Evolutionary conservation across 2,329 filamentous ascomycete genomes (phyloP), one percentile per base, ranked within the genome.

Genomic region (Sporothrix globosa): DNA sequence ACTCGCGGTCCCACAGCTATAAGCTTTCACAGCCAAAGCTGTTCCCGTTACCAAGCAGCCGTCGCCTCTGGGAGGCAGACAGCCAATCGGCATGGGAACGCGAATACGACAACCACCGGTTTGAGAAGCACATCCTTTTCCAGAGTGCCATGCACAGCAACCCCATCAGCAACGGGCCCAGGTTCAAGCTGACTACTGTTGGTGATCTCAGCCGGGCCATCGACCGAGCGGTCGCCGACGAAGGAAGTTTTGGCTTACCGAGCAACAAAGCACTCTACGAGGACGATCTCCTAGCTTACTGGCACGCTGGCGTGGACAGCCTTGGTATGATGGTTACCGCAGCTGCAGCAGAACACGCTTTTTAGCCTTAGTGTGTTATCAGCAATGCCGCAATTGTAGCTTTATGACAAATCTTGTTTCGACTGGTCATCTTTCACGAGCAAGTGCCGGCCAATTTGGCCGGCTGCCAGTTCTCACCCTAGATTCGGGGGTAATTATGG

Each of bases 311-410:
- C 19, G 48, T 71, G 41, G 72, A 73, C 54, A 56, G 63, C n/a
- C 44, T 73, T 17, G 71, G 72, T 11, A 72, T 72, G 63, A 50
- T 73, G 50, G 44, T 73, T 13, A 71, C 69, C 1, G 68, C 72
- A 4, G 72, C 41, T 5, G 69, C 61, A 1, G 52, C 69, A 11
- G 34, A 70, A 17, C 19, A 69, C 41, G 21, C 52, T 3, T 68
- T 46, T 30, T 17, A 34, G 13, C 54, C 39, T 21, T 19, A 50
- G n/a, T 7, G 58, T 7, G 58, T 5, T 17, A 5, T 34, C 34
- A 34, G 34, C 34, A 34, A 7, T 34, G 34, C 34, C 5, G 6
- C 34, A 4, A 19, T 19, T 4, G 9, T 39, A n/a, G 11, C 39
- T 61, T 41, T 46, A 46, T 46, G 58, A 46, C 58, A 61, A 61